These are phyloP conservation scores for Hansenula sp. DNA, from an alignment of 1,139 yeast genomes.

Conservation along the genomic window DNA sequence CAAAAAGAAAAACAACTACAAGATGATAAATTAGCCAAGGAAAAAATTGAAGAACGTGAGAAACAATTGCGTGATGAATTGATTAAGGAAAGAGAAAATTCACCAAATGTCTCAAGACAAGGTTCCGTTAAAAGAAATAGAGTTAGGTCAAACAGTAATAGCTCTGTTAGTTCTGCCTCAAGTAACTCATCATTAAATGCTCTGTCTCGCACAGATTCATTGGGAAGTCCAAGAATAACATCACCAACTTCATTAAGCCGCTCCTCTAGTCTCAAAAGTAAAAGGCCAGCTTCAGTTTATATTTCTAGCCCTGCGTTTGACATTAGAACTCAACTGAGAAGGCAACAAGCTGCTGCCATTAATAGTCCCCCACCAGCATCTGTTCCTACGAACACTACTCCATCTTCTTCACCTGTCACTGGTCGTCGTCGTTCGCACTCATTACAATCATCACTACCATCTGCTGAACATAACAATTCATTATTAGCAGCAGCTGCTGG, in stretches of 20 bases:
- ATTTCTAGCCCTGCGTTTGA: slow-evolving; percentile 23
- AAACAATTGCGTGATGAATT: slow-evolving; percentile 21
- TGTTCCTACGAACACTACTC: not conserved
- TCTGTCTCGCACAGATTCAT: slow-evolving; percentile 2
- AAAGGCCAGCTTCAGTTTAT: slow-evolving; percentile 18
- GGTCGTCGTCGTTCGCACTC: slow-evolving; percentile 20
- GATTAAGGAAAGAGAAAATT: slow-evolving; percentile 10
- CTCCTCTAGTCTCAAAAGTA: slow-evolving; percentile 15
- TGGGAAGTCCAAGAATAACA: slow-evolving; percentile 1
- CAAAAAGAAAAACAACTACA: slow-evolving; percentile 14
- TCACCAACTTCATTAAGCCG: slow-evolving; percentile 17
- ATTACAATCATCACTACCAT: slow-evolving; percentile 10
- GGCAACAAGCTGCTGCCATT: slow-evolving; percentile 17
- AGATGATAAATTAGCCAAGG: slow-evolving; percentile 18
- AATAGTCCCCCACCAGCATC: slow-evolving; percentile 1
- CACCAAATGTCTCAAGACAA: slow-evolving; percentile 14
- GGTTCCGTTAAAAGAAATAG: slow-evolving; percentile 5
- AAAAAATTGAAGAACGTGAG: slow-evolving; percentile 25
- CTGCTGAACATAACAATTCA: slow-evolving; percentile 3
- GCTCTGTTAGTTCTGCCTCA: slow-evolving; percentile 11
- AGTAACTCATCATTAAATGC: slow-evolving; percentile 10
- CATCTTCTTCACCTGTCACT: not conserved
- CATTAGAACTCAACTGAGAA: slow-evolving; percentile 20
- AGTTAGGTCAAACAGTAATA: slow-evolving; percentile 18
- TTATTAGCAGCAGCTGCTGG: slow-evolving; percentile 17